These are phyloP conservation scores for Stachybotrys chlorohalonatus DNA, from an alignment of 2,329 filamentous ascomycete species.

Conservation along the genomic window DNA sequence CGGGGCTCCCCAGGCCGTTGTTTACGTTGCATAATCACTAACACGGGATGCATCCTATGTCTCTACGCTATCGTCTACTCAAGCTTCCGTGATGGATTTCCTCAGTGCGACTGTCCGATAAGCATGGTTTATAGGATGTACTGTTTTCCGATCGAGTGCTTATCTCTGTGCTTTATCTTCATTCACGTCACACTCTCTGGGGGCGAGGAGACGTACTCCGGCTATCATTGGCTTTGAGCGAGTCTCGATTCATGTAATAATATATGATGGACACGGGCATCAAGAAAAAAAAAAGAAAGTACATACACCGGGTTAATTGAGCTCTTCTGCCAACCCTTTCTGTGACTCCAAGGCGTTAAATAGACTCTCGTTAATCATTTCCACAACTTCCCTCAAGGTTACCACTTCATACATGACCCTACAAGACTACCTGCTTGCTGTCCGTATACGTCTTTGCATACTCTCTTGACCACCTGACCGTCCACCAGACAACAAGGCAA, in stretches of 20 bases:
- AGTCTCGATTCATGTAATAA: background rate
- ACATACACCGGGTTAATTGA: background rate
- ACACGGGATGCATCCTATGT: background rate
- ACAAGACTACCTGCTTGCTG: no score
- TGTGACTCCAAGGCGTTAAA: background rate
- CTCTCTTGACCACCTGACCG: background rate
- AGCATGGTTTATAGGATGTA: no score
- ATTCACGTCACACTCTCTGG: no score
- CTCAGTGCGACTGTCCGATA: no score
- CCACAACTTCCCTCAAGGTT: no score
- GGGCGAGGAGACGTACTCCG: background rate
- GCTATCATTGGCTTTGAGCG: background rate
- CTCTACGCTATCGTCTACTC: background rate
- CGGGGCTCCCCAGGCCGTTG: slow-evolving; percentile 30
- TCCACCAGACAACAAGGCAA: background rate
- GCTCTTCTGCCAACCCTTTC: background rate
- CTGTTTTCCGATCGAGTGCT: no score
- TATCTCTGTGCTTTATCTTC: no score
- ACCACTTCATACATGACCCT: no score
- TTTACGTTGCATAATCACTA: slow-evolving; percentile 21
- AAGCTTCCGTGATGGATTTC: background rate
- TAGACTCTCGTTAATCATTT: no score
- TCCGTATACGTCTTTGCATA: background rate
- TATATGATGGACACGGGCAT: background rate
- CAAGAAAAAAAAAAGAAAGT: background rate